Conservation (phyloP, 306 rosid species). For the Crataegus laevigata region DNA sequence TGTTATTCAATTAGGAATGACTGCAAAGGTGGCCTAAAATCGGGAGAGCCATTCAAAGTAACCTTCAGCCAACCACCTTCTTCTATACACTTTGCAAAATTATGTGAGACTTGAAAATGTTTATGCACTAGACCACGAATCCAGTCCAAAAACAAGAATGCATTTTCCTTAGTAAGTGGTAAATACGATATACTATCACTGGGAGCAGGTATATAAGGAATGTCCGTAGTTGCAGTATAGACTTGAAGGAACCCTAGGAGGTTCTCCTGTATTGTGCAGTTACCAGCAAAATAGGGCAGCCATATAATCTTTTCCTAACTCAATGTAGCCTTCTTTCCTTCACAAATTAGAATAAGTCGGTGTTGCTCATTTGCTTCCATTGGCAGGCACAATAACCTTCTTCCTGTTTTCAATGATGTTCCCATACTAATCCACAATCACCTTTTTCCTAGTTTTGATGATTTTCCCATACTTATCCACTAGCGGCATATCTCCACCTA, state of each 20-base stretch:
- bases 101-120: slow-evolving; percentile 14
- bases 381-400: slow-evolving; percentile 58
- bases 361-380: slow-evolving; percentile 57
- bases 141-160: slow-evolving; percentile 60
- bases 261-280: not conserved
- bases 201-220: slow-evolving; percentile 60
- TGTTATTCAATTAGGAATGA: no score
- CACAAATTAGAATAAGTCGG: slow-evolving; percentile 57
- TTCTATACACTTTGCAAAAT: slow-evolving; percentile 41
- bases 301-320: slow-evolving; percentile 48
- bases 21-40: slow-evolving; percentile 40
- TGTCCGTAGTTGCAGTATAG: slow-evolving; percentile 41
- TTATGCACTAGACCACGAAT: slow-evolving; percentile 22
- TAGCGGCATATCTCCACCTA: slow-evolving; percentile 47
- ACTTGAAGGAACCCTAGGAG: slow-evolving; percentile 35
- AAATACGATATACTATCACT: slow-evolving; percentile 37
- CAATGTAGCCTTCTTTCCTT: slow-evolving; percentile 43
- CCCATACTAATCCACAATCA: slow-evolving; percentile 38
- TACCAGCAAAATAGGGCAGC: slow-evolving; percentile 26
- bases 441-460: slow-evolving; percentile 2
- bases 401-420: not conserved
- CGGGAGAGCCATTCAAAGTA: slow-evolving; percentile 28
- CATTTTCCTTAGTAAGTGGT: slow-evolving; percentile 48
- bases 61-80: slow-evolving; percentile 64
- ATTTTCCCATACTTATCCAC: slow-evolving; percentile 48